Percentiles rank a stretch among this genome's conserved stretches.
Evolutionary conservation across 306 rosid genomes (phyloP).

Genomic region (Cucurbita pepo): DNA sequence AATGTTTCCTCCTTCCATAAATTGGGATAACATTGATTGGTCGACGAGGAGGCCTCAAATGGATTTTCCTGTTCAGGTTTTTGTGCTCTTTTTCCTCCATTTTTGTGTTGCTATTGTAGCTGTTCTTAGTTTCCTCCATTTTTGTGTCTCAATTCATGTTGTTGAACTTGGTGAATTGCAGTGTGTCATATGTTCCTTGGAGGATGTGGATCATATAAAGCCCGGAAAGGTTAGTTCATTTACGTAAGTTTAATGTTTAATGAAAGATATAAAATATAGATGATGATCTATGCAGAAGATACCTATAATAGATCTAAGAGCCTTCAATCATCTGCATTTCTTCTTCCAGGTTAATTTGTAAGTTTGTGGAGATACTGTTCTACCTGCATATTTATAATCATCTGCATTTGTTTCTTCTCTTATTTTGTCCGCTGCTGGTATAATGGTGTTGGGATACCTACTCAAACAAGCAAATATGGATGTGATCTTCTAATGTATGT

Average conservation of each 20-base stretch:
- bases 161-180: constrained; percentile 27
- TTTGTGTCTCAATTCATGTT: background rate
- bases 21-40: constrained; percentile 93
- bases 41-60: constrained; percentile 75
- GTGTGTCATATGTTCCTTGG: constrained; percentile 82
- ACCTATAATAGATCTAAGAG: background rate
- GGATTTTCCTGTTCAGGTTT: constrained; percentile 98
- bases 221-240: constrained; percentile 75
- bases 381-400: background rate
- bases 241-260: background rate
- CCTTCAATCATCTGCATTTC: background rate
- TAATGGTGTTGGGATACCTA: background rate
- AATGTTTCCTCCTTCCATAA: constrained; percentile 83
- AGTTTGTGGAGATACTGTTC: background rate
- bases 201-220: constrained; percentile 54
- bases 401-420: background rate
- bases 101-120: background rate
- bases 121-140: background rate
- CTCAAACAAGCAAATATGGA: background rate
- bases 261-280: background rate
- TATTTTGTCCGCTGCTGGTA: background rate
- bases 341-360: background rate
- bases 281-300: background rate
- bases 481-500: background rate
- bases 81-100: background rate